Base-by-base conservation (phyloP, 805 yeast species). In the Lipomyces yamadae region DNA sequence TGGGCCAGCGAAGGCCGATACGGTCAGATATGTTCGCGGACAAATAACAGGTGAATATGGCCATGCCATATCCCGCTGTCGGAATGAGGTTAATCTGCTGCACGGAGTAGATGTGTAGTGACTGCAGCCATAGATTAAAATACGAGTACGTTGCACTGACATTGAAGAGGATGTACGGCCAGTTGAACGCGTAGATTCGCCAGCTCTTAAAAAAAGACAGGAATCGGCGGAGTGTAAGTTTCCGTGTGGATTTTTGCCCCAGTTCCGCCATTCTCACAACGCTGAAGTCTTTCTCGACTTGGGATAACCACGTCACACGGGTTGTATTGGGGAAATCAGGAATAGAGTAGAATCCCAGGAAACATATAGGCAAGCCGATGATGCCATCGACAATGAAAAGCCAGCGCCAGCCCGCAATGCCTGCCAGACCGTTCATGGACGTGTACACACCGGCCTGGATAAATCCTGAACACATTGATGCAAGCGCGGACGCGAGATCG, bases 311-410 rank as follows among this genome's bases (percentile, higher is more conserved):
- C 11, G 30, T 1, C 11, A 45, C 63, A 11, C 63, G 34, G 11
- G 63, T 61, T 6, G 37, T 61, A 35, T 61, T 30, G 8, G 63
- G 63, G 29, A 55, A 61, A 18, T 61, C 87, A 6, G 88, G 88
- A 61, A 84, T 78, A 3, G 79, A 73, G 61, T 80, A 79, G 68
- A 79, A 75, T 0, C 82, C 82, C 3, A 73, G 50, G 2, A 80
- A 18, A 0, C 81, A 82, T 24, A 80, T 76, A 7, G 77, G 78
- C 8, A 79, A 67, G 2, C 78, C 74, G 58, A 81, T 74, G 62
- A 86, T 77, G 37, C 90, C 89, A 75, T 88, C 90, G 64, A 78
- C 67, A 33, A 78, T 60, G 61, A 77, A 78, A 11, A 78, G 71
- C 79, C 79, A 78, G 60, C 78, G 72, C 81, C 81, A 78, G 15